Evolutionary conservation across 2,329 filamentous ascomycete genomes (phyloP).

Genomic region (Fusarium drepaniforme): DNA sequence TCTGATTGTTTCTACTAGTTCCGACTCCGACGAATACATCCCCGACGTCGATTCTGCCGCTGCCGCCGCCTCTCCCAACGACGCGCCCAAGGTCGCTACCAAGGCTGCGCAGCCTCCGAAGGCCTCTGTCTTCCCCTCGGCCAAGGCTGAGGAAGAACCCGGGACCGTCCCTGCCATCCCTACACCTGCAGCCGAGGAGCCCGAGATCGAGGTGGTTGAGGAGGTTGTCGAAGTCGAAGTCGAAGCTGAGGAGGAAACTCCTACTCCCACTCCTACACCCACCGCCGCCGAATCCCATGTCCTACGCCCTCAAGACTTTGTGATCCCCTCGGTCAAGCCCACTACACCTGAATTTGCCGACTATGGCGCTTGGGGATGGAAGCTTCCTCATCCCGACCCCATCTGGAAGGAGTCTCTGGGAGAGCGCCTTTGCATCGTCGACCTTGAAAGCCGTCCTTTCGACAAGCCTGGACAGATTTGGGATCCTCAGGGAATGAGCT

Average conservation of each 20-base stretch:
- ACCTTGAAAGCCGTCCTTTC: slow-evolving; percentile 58
- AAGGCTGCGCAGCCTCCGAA: neutral
- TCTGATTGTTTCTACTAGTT: neutral
- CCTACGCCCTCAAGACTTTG: neutral
- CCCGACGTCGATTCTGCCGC: neutral
- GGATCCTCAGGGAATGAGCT: slow-evolving; percentile 49
- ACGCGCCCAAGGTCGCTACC: neutral
- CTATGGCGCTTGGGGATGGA: slow-evolving; percentile 49
- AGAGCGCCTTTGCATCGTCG: slow-evolving; percentile 58
- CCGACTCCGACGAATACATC: neutral
- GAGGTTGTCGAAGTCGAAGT: neutral
- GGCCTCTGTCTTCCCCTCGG: neutral
- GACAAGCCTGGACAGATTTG: slow-evolving; percentile 52
- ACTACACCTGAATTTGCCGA: slow-evolving; percentile 43
- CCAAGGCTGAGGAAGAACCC: neutral
- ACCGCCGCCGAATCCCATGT: neutral
- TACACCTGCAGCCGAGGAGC: neutral
- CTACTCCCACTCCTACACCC: neutral
- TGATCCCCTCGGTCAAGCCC: slow-evolving; percentile 42
- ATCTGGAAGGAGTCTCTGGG: slow-evolving; percentile 51
- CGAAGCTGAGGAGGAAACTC: neutral
- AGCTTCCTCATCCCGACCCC: slow-evolving; percentile 40
- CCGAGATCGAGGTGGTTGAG: neutral
- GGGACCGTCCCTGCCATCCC: neutral
- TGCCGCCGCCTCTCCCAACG: neutral